Percentiles rank a stretch among this genome's conserved stretches.
phyloP scores from a whole-genome alignment of 139 green algal genomes.

The Pseudopediastrum boryanum region DNA sequence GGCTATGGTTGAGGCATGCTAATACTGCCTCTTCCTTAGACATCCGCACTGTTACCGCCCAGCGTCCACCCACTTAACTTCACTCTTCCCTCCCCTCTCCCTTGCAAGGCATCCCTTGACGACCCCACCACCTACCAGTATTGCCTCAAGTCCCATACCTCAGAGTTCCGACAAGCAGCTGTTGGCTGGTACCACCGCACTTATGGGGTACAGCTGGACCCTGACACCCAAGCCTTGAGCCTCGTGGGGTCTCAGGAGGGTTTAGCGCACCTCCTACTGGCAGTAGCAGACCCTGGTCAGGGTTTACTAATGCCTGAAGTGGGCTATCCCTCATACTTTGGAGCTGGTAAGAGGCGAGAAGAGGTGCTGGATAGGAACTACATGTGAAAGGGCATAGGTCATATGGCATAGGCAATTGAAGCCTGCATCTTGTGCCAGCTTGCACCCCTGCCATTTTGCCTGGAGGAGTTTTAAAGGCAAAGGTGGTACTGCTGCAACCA shows the following conservation, averaged over 20 bases:
- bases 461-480: too few relatives aligned
- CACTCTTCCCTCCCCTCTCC: background rate
- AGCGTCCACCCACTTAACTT: too few relatives aligned
- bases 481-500: too few relatives aligned
- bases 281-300: slow-evolving; percentile 48
- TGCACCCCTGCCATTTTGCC: too few relatives aligned
- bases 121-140: slow-evolving; percentile 53
- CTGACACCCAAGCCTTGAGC: slow-evolving; percentile 42
- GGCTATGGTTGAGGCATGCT: too few relatives aligned
- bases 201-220: slow-evolving; percentile 46
- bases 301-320: slow-evolving; percentile 47
- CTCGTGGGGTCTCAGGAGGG: slow-evolving; percentile 50
- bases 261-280: slow-evolving; percentile 54
- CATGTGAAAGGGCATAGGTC: too few relatives aligned
- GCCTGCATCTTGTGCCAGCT: too few relatives aligned
- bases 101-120: slow-evolving; percentile 31
- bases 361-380: background rate
- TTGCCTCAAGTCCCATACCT: slow-evolving; percentile 55
- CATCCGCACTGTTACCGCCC: too few relatives aligned
- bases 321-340: slow-evolving; percentile 55
- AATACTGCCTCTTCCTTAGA: too few relatives aligned
- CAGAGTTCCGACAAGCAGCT: slow-evolving; percentile 45
- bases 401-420: too few relatives aligned
- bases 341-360: slow-evolving; percentile 30
- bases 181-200: slow-evolving; percentile 19